Conservation (phyloP, 805 yeast genomes). For the Metschnikowia corniflorae region DNA sequence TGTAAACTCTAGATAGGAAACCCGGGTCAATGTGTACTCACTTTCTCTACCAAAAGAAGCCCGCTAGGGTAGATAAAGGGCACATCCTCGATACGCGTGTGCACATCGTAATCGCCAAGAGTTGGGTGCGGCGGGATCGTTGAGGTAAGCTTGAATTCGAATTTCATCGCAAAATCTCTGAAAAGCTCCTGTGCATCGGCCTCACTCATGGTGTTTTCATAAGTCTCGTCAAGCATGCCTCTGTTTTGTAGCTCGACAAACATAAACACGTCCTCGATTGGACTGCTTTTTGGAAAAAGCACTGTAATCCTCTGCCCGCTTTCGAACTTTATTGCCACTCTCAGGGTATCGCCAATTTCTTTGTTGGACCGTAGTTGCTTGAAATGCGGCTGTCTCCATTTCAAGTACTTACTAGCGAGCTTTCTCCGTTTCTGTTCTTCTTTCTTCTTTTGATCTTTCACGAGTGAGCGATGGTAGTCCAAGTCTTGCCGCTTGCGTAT, state of each 20-base stretch:
- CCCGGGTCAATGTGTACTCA: too few species aligned
- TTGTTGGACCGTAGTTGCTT: constrained; percentile 21
- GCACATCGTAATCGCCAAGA: constrained; percentile 28
- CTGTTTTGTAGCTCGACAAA: constrained; percentile 35
- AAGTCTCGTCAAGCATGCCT: constrained; percentile 36
- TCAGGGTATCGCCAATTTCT: constrained; percentile 35
- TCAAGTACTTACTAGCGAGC: constrained; percentile 37
- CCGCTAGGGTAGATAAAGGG: constrained; percentile 47
- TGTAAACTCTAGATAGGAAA: too few species aligned
- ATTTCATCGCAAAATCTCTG: constrained; percentile 23
- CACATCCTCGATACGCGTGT: constrained; percentile 54
- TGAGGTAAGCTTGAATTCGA: constrained; percentile 31
- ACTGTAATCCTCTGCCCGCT: constrained; percentile 54
- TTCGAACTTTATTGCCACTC: constrained; percentile 66
- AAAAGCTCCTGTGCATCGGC: constrained; percentile 25
- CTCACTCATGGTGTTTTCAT: constrained; percentile 19
- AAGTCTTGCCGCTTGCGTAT: constrained; percentile 71
- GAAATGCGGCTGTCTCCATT: constrained; percentile 28
- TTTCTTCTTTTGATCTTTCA: constrained; percentile 57
- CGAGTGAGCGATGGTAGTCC: constrained; percentile 69
- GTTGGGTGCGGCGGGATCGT: constrained; percentile 37
- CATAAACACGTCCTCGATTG: constrained; percentile 30
- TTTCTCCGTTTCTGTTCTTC: constrained; percentile 24
- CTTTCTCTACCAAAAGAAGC: constrained; percentile 57
- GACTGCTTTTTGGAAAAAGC: constrained; percentile 28